Base-by-base conservation (phyloP, 2,329 filamentous ascomycete genomes). In the Phialophora expanda region DNA sequence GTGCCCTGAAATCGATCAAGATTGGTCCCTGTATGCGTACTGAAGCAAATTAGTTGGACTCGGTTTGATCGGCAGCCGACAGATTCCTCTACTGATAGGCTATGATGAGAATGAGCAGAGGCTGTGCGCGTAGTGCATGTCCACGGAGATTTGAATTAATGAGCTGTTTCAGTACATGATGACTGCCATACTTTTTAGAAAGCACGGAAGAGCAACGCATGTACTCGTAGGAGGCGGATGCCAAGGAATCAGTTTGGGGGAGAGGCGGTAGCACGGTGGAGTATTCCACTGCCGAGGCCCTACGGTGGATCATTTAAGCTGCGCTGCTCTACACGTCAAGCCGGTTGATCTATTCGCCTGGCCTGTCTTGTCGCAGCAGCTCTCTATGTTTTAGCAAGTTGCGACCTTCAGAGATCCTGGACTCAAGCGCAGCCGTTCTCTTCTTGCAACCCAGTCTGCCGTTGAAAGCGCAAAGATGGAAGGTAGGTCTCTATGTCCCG, bases 401-500 rank as follows among this genome's bases (percentile, higher is more conserved):
- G 58, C 48, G 26, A 54, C 32, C 20, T 22, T 30, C 22, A 30
- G 30, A 53, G 32, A 14, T 51, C 22, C 48, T 41, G 24, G 46
- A 28, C 41, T 41, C n/a, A 26, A n/a, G 24, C 11, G n/a, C 28
- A 32, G 1, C 28, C 30, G 24, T 12, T 46, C 30, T 51, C 61
- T 20, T 32, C 11, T 50, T 32, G 11, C 20, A 30, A 26, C 24
- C 30, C 14, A n/a, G 7, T 5, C 14, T 44, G 17, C 38, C 17
- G 17, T 2, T n/a, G 5, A 14, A 11, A n/a, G 12, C 63, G 4
- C 48, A 44, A 56, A 7, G 17, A 71, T 71, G 69, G 69, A 71
- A 64, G 69, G 69, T 67, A 56, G 12, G 69, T 55, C 1, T 24
- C 32, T n/a, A 8, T 8, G 30, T 8, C 30, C 57, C 62, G 38